Evolutionary conservation across 192 early-diverging fungal genomes (phyloP).

Genomic region (Physocladia obscura): DNA sequence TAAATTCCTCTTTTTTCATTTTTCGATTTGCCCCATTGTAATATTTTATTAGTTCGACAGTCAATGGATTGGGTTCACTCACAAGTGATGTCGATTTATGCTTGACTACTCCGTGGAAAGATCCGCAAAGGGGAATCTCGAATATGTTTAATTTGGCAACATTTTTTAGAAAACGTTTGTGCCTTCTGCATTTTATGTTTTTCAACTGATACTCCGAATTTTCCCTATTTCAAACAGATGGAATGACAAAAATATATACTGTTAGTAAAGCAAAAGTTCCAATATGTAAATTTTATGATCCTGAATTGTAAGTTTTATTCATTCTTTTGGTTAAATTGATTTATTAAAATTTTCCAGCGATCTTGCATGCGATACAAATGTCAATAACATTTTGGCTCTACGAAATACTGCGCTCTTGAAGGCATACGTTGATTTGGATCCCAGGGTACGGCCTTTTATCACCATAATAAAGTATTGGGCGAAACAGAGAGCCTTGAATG

Average conservation of each 20-base stretch:
- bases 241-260: constrained; percentile 76
- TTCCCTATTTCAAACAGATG: constrained; percentile 44
- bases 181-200: neutral
- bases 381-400: constrained; percentile 88
- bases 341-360: constrained; percentile 40
- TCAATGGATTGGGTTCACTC: constrained; percentile 82
- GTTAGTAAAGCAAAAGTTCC: constrained; percentile 88
- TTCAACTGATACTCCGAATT: neutral
- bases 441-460: constrained; percentile 82
- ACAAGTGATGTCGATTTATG: constrained; percentile 91
- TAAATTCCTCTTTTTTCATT: constrained; percentile 35
- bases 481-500: constrained; percentile 78
- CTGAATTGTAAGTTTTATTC: constrained; percentile 66
- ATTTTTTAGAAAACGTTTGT: constrained; percentile 67
- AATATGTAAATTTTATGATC: constrained; percentile 90
- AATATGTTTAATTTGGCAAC: constrained; percentile 72
- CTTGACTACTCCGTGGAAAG: constrained; percentile 80
- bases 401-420: constrained; percentile 87
- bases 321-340: neutral
- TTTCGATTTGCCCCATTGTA: constrained; percentile 1
- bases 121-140: constrained; percentile 61
- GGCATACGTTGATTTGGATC: constrained; percentile 84
- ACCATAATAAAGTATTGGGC: constrained; percentile 97
- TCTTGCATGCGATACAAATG: constrained; percentile 87
- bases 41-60: constrained; percentile 63